Percentiles rank a stretch among this genome's conserved stretches.
phyloP scores from a whole-genome alignment of 306 rosid species.

The Aeschynomene evenia region DNA sequence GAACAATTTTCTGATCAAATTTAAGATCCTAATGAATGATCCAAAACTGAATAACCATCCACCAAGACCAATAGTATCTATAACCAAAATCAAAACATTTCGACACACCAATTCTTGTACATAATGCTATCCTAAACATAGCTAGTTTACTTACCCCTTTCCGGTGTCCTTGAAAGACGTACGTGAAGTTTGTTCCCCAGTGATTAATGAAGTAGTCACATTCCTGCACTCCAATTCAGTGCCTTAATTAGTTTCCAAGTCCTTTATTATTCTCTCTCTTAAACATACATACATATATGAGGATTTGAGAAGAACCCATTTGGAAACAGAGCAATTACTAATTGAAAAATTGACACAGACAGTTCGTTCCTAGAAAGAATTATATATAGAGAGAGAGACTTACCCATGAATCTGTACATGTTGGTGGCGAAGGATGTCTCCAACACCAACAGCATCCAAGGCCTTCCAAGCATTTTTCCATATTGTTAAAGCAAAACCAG shows the following conservation, averaged over 20 bases:
- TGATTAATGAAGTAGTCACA: slow-evolving; percentile 43
- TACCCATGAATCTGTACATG: slow-evolving; percentile 54
- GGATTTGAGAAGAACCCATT: background rate
- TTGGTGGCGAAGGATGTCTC: slow-evolving; percentile 48
- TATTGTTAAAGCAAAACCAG: slow-evolving; percentile 58
- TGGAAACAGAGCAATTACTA: background rate
- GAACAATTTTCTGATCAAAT: background rate
- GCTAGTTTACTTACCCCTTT: slow-evolving; percentile 47
- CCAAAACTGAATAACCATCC: background rate
- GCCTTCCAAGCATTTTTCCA: slow-evolving; percentile 87
- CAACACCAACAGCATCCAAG: slow-evolving; percentile 66
- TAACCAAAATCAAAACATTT: background rate
- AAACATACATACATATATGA: no score
- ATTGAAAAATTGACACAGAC: no score
- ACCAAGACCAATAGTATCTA: background rate
- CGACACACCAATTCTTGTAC: background rate
- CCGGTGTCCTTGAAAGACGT: slow-evolving; percentile 30
- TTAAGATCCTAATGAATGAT: background rate
- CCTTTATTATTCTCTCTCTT: background rate
- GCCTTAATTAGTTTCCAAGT: background rate
- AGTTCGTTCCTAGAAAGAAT: no score
- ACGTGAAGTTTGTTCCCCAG: slow-evolving; percentile 45
- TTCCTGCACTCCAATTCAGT: slow-evolving; percentile 38
- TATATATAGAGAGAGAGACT: background rate
- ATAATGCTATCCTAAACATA: background rate